These are phyloP conservation scores for Mucor circinelloides DNA, from an alignment of 371 early-diverging fungal species.

Conservation along the genomic window DNA sequence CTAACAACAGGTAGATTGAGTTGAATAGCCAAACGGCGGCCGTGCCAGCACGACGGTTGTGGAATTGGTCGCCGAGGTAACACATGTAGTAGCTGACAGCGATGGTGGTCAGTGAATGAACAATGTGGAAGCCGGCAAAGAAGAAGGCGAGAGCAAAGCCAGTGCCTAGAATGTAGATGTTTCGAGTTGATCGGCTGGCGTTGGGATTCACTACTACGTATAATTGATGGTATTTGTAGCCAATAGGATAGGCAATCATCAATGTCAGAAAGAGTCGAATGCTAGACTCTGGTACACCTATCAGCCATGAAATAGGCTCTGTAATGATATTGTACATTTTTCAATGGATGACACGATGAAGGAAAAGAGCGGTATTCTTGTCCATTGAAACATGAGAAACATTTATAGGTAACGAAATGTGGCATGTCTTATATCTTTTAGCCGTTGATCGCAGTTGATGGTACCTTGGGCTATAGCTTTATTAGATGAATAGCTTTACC, in stretches of 20 bases:
- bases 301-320: conserved; percentile 8
- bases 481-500: too few species aligned
- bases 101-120: conserved; percentile 60
- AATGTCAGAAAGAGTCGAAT: conserved; percentile 29
- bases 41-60: conserved; percentile 38
- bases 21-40: conserved; percentile 58
- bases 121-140: conserved; percentile 55
- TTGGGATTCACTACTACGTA: conserved; percentile 29
- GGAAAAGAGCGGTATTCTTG: background rate
- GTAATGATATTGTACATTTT: background rate
- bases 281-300: conserved; percentile 58
- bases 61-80: conserved; percentile 34
- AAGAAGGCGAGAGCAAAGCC: conserved; percentile 58
- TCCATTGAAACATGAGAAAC: background rate
- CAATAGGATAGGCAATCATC: conserved; percentile 31
- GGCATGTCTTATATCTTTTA: background rate
- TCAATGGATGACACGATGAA: background rate
- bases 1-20: conserved; percentile 52
- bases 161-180: conserved; percentile 46
- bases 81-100: conserved; percentile 49
- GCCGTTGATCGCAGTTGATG: too few species aligned
- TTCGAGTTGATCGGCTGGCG: conserved; percentile 44
- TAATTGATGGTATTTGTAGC: conserved; percentile 32
- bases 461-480: too few species aligned
- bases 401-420: background rate